These are phyloP conservation scores for Thielaviopsis punctulata DNA, from an alignment of 2,329 filamentous ascomycete species.

Conservation along the genomic window DNA sequence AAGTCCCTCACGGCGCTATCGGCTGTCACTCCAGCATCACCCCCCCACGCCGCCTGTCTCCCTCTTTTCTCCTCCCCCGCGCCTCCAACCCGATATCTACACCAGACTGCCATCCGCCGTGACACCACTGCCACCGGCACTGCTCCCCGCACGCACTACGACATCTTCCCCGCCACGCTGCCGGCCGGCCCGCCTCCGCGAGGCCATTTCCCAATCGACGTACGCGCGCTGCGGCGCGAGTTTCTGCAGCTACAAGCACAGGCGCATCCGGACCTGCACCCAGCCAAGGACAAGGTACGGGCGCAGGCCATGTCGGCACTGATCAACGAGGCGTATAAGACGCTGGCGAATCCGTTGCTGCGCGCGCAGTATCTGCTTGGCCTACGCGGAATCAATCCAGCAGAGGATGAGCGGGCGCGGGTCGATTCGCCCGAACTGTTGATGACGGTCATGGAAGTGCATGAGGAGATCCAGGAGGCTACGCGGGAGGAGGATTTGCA, in stretches of 20 bases:
- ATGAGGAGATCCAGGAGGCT: constrained; percentile 59
- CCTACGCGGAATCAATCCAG: constrained; percentile 57
- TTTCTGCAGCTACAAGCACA: constrained; percentile 70
- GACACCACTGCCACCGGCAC: not conserved
- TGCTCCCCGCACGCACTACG: constrained; percentile 48
- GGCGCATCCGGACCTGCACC: constrained; percentile 56
- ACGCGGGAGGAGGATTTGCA: constrained; percentile 46
- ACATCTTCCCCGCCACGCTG: constrained; percentile 70
- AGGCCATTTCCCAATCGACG: constrained; percentile 60
- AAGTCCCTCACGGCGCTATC: not conserved
- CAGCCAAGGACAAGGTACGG: constrained; percentile 30
- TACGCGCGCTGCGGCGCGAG: constrained; percentile 55
- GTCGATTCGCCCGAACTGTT: constrained; percentile 53
- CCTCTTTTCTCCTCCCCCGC: not conserved
- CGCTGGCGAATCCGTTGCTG: constrained; percentile 57
- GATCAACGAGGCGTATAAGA: constrained; percentile 87
- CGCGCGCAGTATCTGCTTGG: constrained; percentile 81
- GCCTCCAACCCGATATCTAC: constrained; percentile 13
- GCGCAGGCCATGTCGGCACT: constrained; percentile 65
- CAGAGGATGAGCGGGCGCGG: constrained; percentile 58
- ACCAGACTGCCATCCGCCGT: not conserved
- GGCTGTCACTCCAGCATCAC: not conserved
- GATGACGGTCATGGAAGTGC: constrained; percentile 62
- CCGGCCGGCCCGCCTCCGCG: constrained; percentile 59
- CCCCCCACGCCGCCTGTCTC: not conserved